Base-by-base conservation (phyloP, 768 basidiomycete species). In the Suillus fuscotomentosus region DNA sequence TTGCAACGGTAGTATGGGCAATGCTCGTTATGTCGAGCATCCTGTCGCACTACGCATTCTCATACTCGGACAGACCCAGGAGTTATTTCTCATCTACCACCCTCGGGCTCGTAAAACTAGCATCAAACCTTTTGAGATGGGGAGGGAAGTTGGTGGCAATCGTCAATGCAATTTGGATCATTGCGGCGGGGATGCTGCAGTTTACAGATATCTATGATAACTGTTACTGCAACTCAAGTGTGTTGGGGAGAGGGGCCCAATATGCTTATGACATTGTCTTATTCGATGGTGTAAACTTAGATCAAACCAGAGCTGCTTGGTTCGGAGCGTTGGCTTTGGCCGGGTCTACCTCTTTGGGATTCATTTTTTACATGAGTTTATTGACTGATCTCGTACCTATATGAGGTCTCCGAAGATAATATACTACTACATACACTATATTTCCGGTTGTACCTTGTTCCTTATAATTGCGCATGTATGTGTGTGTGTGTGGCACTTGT, bases 251-350 rank as follows among this genome's bases (percentile, higher is more conserved):
- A 54, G 53, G 53, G 20, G 34, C 11, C 34, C 31, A 54, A 13
- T 42, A 36, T 0, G 77, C 78, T 3, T 81, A 73, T 57, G 55
- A 72, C 14, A 72, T 82, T 17, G 72, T 82, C 2, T 3, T 20
- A 2, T 24, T 60, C 0, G 3, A 1, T 3, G 0, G 7, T 1
- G 61, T 54, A 5, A 79, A 79, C 48, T 27, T 78, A 4, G 24
- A 34, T 7, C 39, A 62, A 48, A 76, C 76, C 69, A 71, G 63
- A 48, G 47, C 17, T 0, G 77, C 76, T 22, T 82, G 82, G 81
- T 73, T 77, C 47, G 79, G 81, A 0, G 82, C 74, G 1, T 71
- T 79, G 0, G 67, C 63, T 13, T 69, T 82, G 3, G 72, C 10
- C n/a, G 31, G 53, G 9, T 3, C 53, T 13, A 7, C 11, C 5